Evolutionary conservation across 139 green algal species (phyloP), one percentile per base, ranked within the genome.

Genomic region (Chlorella sp.): DNA sequence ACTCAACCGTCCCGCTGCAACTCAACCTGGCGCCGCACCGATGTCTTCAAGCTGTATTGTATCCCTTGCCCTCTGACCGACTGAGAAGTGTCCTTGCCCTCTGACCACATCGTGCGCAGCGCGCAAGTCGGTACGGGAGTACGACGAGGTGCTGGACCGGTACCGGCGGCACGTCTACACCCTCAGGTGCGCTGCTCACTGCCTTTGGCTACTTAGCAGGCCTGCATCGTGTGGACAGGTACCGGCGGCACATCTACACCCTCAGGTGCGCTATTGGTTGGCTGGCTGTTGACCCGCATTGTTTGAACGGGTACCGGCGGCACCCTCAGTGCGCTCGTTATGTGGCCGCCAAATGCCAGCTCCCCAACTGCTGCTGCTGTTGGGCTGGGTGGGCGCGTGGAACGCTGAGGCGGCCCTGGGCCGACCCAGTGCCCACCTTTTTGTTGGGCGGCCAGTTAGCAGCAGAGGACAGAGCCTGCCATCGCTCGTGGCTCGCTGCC

Each of bases 151-250:
- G 3, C 60, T 92, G 75, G 82, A 92, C 30, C 32, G 36, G 32
- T 92, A 85, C 73, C 69, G 89, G 38, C 75, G 72, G 30, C 82
- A 89, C 62, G 48, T 78, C 7, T 91, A 86, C 80, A 32, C 43
- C 60, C 38, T 89, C 4, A 51, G 85, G 48, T 70, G 80, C 44
- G 41, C n/a, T 13, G 13, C 72, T 40, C 0, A 41, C 60, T 48
- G 2, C 67, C n/a, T 16, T 44, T 28, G 2, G 43, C 19, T 65
- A 24, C 56, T 60, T 17, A 60, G 51, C n/a, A n/a, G 51, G 14
- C 51, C 51, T 13, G 14, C 51, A 60, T 60, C 51, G 51, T 60
- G 51, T 92, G 75, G 82, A 92, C 30, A 24, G 36, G 32, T 92
- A 85, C 73, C 69, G 89, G 38, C 75, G 72, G 30, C 82, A 89